Base-by-base conservation (phyloP, 1,284 basidiomycete species). In the Exsudoporus floridanus region DNA sequence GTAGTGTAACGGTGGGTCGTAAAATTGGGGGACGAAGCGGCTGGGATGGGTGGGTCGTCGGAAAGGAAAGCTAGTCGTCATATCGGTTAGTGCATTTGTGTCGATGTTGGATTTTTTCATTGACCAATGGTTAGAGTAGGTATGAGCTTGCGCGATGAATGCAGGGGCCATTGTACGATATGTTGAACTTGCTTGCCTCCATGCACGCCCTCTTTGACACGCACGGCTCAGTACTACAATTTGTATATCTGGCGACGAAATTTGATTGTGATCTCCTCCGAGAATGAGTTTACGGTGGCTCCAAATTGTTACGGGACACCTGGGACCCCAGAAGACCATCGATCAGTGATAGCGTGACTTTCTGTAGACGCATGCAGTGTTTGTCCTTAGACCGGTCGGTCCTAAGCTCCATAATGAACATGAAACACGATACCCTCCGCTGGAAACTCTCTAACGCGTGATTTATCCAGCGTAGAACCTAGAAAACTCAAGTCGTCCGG, bases 11-110 rank as follows among this genome's bases (percentile, higher is more conserved):
- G 45, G 52, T 30, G 2, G 67, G 65, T 0, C 45, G 13, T 0
- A 45, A 37, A 7, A 66, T 67, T 9, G 65, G 65, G 33, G 53
- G 66, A 33, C 50, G 65, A 12, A 67, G 53, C 3, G 65, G 65
- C 1, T 67, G 65, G 65, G 65, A 68, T 0, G 69, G 65, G 0
- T 67, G 65, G 65, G 0, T 2, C 19, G 44, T 66, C 0, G 21
- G 31, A 18, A 56, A 50, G 31, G 38, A 38, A 21, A 34, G 12
- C 10, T 5, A 53, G 28, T 50, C 43, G 49, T 36, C 3, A 6
- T 9, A 12, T 12, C 5, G 33, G 52, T 37, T n/a, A 4, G 33
- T 28, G 10, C 9, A 16, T 49, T 42, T 12, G 2, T 12, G 18
- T 23, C 34, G 18, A 49, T 5, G 3, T 12, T 13, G 8, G 23